Evolutionary conservation across 306 rosid genomes (phyloP), one percentile per base, ranked within the genome.

Genomic region (Pyrus betulifolia): DNA sequence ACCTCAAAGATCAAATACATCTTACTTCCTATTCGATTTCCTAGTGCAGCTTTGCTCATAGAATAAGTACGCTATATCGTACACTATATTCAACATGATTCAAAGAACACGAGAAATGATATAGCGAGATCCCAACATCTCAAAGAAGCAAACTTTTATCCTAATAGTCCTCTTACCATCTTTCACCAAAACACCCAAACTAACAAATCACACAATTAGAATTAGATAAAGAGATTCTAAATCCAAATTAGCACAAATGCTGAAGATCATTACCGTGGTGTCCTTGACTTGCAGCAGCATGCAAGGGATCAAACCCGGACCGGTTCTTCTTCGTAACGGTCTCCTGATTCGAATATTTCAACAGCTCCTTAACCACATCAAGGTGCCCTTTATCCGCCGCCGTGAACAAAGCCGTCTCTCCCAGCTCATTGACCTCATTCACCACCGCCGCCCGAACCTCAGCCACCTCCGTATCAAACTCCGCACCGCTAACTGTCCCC

Each of bases 361-460:
- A 75, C 85, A 96, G 69, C 74, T 96, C 99, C 84, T 89, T 87
- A 2, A 96, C 96, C 49, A 96, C 89, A 51, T 96, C 96, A 30
- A 96, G 90, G 72, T 92, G 91, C 0, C 99, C 99, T 46, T 25
- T 86, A 28, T 92, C 97, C n/a, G 98, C 97, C 17, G 98, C 99
- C 2, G 96, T 91, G 75, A 87, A 92, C 67, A 96, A 63, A 57
- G 98, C 88, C 4, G 98, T 96, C 71, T 92, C 99, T 30, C 93
- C 97, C 59, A 89, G 86, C 81, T 96, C 98, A 74, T 96, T 96
- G 71, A 88, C 97, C 82, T 96, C 99, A 35, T 92, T 92, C 14
- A 92, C 91, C 71, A 96, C 85, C 10, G 86, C 85, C 19, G 98
- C 96, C 55, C 91, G 85, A 4, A 96, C 95, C 82, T 96, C 98